Conservation (phyloP, 2,329 filamentous ascomycete species). For the Penicillium expansum region DNA sequence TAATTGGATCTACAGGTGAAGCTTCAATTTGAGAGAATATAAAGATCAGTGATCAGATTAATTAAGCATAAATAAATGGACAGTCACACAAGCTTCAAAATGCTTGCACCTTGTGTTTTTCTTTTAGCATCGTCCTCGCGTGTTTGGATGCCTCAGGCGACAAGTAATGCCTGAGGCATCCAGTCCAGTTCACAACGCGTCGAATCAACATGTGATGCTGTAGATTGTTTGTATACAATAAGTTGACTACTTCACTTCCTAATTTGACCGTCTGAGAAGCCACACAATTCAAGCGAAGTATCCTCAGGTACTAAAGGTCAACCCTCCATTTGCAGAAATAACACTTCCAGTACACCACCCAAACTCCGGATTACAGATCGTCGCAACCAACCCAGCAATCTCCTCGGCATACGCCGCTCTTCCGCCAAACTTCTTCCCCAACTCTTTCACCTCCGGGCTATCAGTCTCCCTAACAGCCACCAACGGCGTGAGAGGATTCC, state of each 20-base stretch:
- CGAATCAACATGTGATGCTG: background rate
- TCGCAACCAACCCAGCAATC: constrained; percentile 67
- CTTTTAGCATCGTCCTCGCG: background rate
- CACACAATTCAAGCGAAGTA: no score
- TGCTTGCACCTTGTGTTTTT: background rate
- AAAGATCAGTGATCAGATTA: background rate
- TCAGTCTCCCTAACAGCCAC: no score
- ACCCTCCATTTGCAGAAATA: constrained; percentile 69
- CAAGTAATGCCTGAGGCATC: background rate
- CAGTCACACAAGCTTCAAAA: background rate
- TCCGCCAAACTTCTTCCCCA: constrained; percentile 46
- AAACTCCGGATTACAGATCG: constrained; percentile 65
- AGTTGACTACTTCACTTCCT: no score
- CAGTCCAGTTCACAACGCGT: background rate
- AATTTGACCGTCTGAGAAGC: no score
- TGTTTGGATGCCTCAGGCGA: background rate
- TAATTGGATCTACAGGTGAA: background rate
- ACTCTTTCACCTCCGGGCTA: no score
- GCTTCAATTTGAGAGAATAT: background rate
- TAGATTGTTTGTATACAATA: no score
- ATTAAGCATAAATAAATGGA: background rate
- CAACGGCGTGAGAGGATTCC: no score
- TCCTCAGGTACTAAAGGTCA: background rate
- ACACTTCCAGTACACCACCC: constrained; percentile 71
- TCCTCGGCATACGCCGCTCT: constrained; percentile 54